Evolutionary conservation across 495 filamentous ascomycete species (phyloP).

Genomic region (Neurospora tetrasperma): DNA sequence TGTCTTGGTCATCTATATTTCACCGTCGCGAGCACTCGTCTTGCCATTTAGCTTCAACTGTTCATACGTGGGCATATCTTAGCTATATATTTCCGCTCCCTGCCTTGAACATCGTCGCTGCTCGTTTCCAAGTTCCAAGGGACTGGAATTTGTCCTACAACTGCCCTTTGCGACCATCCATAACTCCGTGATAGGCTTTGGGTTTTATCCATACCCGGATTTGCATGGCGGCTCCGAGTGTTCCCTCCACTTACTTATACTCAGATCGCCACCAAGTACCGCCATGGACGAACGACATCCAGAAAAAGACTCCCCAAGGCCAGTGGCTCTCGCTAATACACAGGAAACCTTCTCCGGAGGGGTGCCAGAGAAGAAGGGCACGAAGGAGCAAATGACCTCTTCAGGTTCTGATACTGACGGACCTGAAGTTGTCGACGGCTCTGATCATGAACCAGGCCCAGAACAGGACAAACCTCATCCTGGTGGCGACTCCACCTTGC

Average conservation of each 20-base stretch:
- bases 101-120: background rate
- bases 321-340: background rate
- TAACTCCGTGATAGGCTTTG: background rate
- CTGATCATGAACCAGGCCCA: background rate
- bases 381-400: background rate
- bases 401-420: background rate
- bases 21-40: background rate
- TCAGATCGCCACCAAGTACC: background rate
- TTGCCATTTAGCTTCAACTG: background rate
- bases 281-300: background rate
- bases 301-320: background rate
- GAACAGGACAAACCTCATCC: background rate
- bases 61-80: background rate
- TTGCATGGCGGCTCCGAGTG: background rate
- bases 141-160: background rate
- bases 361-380: background rate
- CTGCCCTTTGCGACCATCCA: background rate
- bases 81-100: background rate
- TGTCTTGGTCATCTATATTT: background rate
- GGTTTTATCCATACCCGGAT: background rate
- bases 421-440: background rate
- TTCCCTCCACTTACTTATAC: background rate
- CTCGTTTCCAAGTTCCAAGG: background rate
- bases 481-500: background rate
- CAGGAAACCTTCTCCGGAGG: background rate